These are phyloP conservation scores for Komagataella ulmi DNA, from an alignment of 805 yeast species.

Conservation along the genomic window DNA sequence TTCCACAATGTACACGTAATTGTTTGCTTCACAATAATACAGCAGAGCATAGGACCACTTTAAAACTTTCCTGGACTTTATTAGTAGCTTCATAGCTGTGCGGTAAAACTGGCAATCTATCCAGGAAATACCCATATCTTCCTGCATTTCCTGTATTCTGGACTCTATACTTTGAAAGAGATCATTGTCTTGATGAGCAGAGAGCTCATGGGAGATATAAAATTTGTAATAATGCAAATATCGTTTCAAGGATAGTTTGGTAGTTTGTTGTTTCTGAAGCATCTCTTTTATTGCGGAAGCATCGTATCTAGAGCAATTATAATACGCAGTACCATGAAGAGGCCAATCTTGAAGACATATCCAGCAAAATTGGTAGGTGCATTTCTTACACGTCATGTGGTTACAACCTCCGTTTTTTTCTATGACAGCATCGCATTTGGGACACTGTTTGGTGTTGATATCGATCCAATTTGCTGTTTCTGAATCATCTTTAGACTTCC, in stretches of 20 bases:
- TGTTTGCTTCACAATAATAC: constrained; percentile 38
- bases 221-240: constrained; percentile 68
- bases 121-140: constrained; percentile 59
- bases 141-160: constrained; percentile 54
- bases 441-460: constrained; percentile 77
- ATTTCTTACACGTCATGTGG: constrained; percentile 82
- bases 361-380: constrained; percentile 85
- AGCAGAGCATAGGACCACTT: constrained; percentile 89
- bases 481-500: constrained; percentile 73
- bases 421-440: constrained; percentile 64
- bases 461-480: constrained; percentile 83
- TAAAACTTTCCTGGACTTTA: constrained; percentile 59
- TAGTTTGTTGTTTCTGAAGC: constrained; percentile 24
- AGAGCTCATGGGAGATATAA: constrained; percentile 63
- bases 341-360: constrained; percentile 72
- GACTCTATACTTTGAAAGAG: constrained; percentile 51
- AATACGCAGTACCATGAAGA: constrained; percentile 48
- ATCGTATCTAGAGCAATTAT: constrained; percentile 51
- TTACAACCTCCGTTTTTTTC: constrained; percentile 97
- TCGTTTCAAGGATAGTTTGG: constrained; percentile 39
- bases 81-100: constrained; percentile 53
- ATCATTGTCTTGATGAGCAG: constrained; percentile 58
- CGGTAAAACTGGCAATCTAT: constrained; percentile 76
- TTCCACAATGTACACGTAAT: constrained; percentile 53
- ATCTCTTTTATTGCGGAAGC: constrained; percentile 25